A percentile compares a stretch with the other conserved stretches of the same genome.
Evolutionary conservation across 148 eudicot species (phyloP).

Genomic region (Vaccinium vitisidaea): DNA sequence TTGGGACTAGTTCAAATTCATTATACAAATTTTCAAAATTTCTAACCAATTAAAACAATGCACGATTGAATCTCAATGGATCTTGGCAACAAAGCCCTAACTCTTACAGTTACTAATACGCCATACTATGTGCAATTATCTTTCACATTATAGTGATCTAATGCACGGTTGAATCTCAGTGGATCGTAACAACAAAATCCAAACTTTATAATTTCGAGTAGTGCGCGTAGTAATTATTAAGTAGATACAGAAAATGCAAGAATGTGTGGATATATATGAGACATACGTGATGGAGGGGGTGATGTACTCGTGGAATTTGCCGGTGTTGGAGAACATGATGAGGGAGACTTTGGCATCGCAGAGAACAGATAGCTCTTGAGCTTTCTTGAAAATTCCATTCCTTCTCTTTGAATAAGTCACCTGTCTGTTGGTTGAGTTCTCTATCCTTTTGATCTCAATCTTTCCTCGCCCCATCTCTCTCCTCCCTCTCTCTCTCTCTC

Average conservation of each 20-base stretch:
- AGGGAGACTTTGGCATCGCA: slow-evolving; percentile 62
- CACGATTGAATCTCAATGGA: too few relatives aligned
- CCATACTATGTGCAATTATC: neutral
- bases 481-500: neutral
- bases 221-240: neutral
- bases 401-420: slow-evolving; percentile 65
- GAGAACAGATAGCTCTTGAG: slow-evolving; percentile 50
- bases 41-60: too few relatives aligned
- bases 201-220: neutral
- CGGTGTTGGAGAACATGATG: slow-evolving; percentile 46
- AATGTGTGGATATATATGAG: too few relatives aligned
- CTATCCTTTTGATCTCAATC: slow-evolving; percentile 54
- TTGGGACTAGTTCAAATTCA: neutral
- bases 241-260: neutral
- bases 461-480: slow-evolving; percentile 55
- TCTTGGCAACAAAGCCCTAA: neutral
- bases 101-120: neutral
- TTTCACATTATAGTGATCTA: too few relatives aligned
- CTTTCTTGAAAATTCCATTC: slow-evolving; percentile 64
- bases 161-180: neutral
- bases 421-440: slow-evolving; percentile 55
- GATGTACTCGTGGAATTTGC: slow-evolving; percentile 39
- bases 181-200: neutral
- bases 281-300: slow-evolving; percentile 45
- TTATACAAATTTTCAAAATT: neutral